Percentiles rank a stretch among this genome's conserved stretches.
Evolutionary conservation across 345 rosid species (phyloP).

Genomic region (Eucalyptus albens): DNA sequence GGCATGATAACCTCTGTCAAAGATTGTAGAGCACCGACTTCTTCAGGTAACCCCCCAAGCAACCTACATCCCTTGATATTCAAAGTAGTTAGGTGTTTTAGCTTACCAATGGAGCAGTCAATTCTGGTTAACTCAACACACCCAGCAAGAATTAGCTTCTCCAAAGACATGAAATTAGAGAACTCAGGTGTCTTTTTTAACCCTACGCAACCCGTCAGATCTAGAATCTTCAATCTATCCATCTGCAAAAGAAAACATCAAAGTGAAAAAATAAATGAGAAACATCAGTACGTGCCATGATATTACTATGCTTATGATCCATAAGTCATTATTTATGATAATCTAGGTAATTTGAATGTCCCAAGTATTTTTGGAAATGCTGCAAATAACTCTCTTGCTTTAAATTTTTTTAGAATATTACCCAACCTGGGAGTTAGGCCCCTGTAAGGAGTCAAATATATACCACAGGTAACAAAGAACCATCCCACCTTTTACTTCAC

Average conservation of each 20-base stretch:
- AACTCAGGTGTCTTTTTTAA: fast-evolving
- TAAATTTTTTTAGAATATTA: no score
- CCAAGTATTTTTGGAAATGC: no score
- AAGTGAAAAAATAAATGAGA: no score
- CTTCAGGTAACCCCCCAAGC: fast-evolving
- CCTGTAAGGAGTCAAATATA: no score
- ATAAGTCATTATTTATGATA: no score
- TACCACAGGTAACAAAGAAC: no score
- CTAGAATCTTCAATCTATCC: neutral
- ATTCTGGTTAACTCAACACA: neutral
- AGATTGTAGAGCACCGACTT: neutral
- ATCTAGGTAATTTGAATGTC: no score
- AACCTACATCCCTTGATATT: neutral
- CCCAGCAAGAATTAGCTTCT: neutral
- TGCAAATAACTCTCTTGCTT: no score
- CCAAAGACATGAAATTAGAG: neutral
- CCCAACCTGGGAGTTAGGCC: no score
- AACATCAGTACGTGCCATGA: no score
- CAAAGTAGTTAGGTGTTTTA: fast-evolving
- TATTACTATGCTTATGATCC: no score
- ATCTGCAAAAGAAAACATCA: neutral
- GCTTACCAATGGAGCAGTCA: neutral
- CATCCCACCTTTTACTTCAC: no score
- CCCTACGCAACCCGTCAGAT: neutral
- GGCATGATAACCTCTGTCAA: neutral